A percentile compares a stretch with the other conserved stretches of the same genome.
phyloP scores from a whole-genome alignment of 2,329 filamentous ascomycete genomes.

The Pseudopithomyces chartarum region DNA sequence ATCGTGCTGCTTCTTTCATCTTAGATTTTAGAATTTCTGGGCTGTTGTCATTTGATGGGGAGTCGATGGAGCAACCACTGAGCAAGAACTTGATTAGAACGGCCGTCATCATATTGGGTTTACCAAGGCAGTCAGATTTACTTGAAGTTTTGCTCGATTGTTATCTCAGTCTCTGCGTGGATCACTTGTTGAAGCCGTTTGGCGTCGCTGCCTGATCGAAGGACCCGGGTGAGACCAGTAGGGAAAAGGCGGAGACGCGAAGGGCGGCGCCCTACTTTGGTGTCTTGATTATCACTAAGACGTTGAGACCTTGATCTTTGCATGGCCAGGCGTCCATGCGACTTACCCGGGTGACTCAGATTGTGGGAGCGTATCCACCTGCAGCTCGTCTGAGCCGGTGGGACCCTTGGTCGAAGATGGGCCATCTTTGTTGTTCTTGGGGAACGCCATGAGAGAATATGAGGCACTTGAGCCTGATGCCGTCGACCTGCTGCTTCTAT shows the following conservation, averaged over 20 bases:
- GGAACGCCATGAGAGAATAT: constrained; percentile 18
- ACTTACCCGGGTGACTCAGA: not conserved
- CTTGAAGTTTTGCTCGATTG: not conserved
- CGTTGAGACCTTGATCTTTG: not conserved
- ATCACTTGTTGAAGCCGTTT: not conserved
- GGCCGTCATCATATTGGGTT: constrained; percentile 6
- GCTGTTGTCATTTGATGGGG: constrained; percentile 8
- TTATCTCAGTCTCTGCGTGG: not conserved
- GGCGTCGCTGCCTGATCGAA: constrained; percentile 24
- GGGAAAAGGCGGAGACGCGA: constrained; percentile 27
- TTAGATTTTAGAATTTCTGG: constrained; percentile 18
- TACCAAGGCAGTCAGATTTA: not conserved
- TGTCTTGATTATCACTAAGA: not conserved
- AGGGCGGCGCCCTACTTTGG: constrained; percentile 16
- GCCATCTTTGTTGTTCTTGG: constrained; percentile 16
- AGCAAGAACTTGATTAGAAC: constrained; percentile 8
- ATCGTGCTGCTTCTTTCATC: constrained; percentile 18
- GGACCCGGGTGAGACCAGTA: constrained; percentile 23
- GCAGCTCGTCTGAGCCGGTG: constrained; percentile 1
- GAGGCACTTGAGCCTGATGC: constrained; percentile 30
- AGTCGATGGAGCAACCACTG: not conserved
- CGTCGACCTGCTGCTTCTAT: constrained; percentile 36
- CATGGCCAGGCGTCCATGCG: not conserved
- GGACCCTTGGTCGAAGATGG: constrained; percentile 7
- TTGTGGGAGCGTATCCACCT: constrained; percentile 16